phyloP scores from a whole-genome alignment of 441 rosid genomes.

The Hypseocharis bilobata region DNA sequence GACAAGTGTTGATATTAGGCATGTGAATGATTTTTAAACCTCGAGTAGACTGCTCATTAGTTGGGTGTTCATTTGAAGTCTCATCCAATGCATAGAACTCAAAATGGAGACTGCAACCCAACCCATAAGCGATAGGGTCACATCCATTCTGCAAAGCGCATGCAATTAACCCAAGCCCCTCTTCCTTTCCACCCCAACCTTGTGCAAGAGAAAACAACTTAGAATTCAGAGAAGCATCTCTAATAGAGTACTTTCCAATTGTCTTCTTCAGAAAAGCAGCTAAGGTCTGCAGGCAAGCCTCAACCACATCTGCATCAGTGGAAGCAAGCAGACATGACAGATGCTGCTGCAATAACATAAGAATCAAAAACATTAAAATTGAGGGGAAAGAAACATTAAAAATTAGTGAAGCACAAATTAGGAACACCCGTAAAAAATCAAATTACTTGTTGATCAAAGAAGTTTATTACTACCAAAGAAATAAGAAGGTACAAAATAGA shows the following conservation, averaged over 20 bases:
- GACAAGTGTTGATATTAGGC: slow-evolving; percentile 36
- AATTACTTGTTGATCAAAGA: background rate
- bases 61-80: slow-evolving; percentile 25
- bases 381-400: background rate
- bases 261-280: slow-evolving; percentile 83
- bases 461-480: background rate
- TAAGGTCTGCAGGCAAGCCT: slow-evolving; percentile 83
- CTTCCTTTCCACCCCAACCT: slow-evolving; percentile 99
- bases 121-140: slow-evolving; percentile 60
- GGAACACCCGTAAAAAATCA: background rate
- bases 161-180: slow-evolving; percentile 85
- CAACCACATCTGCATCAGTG: slow-evolving; percentile 88
- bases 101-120: slow-evolving; percentile 91
- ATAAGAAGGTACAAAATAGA: background rate
- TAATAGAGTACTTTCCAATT: slow-evolving; percentile 66
- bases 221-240: slow-evolving; percentile 67
- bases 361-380: slow-evolving; percentile 19
- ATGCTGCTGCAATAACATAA: slow-evolving; percentile 67
- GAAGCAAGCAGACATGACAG: slow-evolving; percentile 87
- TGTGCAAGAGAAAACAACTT: slow-evolving; percentile 91
- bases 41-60: slow-evolving; percentile 37
- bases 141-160: slow-evolving; percentile 59
- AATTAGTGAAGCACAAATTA: background rate
- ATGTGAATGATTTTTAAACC: slow-evolving; percentile 77
- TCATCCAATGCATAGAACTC: slow-evolving; percentile 70